These are phyloP conservation scores for Coelastrella sp. DNA, from an alignment of 139 green algal genomes.

Conservation along the genomic window DNA sequence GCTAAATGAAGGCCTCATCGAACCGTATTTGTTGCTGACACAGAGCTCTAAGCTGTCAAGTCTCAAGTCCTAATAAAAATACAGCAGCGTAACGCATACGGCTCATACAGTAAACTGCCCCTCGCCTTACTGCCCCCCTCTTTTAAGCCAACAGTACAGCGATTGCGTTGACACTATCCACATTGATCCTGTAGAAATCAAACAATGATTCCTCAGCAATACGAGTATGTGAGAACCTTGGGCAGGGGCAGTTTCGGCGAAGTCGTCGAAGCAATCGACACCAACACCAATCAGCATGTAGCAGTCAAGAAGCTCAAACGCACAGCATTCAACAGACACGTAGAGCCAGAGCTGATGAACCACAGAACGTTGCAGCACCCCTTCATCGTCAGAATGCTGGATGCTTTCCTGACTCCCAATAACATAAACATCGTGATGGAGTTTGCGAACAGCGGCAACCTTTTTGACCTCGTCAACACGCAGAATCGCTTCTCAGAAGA, in stretches of 20 bases:
- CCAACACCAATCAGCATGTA: neutral
- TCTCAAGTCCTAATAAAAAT: too few species aligned
- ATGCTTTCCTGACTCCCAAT: conserved; percentile 82
- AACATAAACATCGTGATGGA: conserved; percentile 87
- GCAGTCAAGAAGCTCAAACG: conserved; percentile 15
- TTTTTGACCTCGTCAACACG: conserved; percentile 79
- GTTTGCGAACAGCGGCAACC: conserved; percentile 88
- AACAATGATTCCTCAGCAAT: neutral
- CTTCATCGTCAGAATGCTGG: conserved; percentile 85
- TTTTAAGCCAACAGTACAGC: too few species aligned
- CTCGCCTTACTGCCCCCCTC: too few species aligned
- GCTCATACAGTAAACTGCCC: too few species aligned
- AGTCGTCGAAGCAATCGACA: neutral
- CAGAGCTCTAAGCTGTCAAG: too few species aligned
- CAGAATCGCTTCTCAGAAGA: too few species aligned
- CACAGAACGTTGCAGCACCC: conserved; percentile 74
- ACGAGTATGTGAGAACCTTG: neutral
- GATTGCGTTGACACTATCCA: too few species aligned
- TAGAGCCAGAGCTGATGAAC: conserved; percentile 4
- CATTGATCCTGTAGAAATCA: too few species aligned
- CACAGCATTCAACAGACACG: neutral
- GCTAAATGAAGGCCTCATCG: too few species aligned
- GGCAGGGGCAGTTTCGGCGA: neutral
- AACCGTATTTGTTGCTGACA: too few species aligned
- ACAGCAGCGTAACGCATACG: too few species aligned